These are phyloP conservation scores for Cyphellophora attinorum DNA, from an alignment of 2,329 filamentous ascomycete species.

Conservation along the genomic window DNA sequence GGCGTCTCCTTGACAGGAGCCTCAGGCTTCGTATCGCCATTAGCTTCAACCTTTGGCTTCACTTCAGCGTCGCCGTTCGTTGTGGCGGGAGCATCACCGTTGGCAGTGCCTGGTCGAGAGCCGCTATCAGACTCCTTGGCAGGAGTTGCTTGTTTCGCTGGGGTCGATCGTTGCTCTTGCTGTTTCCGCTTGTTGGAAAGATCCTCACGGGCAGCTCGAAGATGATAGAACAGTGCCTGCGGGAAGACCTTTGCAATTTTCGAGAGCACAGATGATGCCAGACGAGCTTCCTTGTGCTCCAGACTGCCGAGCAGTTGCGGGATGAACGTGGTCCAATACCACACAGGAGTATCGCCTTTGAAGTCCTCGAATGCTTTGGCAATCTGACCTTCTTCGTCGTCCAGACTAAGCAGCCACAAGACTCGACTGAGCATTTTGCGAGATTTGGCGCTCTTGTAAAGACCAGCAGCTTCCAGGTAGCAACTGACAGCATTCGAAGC, in stretches of 20 bases:
- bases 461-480: constrained; percentile 88
- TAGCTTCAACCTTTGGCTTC: constrained; percentile 47
- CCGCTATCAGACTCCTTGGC: constrained; percentile 8
- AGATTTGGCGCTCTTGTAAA: constrained; percentile 96
- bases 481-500: constrained; percentile 90
- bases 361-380: constrained; percentile 86
- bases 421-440: constrained; percentile 88
- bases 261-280: constrained; percentile 75
- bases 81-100: constrained; percentile 32
- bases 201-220: constrained; percentile 88
- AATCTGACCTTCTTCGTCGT: constrained; percentile 76
- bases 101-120: constrained; percentile 33
- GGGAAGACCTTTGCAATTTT: constrained; percentile 95
- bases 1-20: constrained; percentile 27
- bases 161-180: constrained; percentile 9
- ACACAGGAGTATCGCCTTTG: constrained; percentile 93
- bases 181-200: constrained; percentile 81
- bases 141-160: constrained; percentile 3
- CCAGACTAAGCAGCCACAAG: constrained; percentile 88
- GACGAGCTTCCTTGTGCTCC: constrained; percentile 79
- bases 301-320: constrained; percentile 89
- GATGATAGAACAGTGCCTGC: constrained; percentile 89
- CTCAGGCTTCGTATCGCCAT: constrained; percentile 29
- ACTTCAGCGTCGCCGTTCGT: constrained; percentile 21
- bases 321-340: constrained; percentile 99